phyloP scores from a whole-genome alignment of 352 stramenopile genomes.

The Pythium apleroticum region DNA sequence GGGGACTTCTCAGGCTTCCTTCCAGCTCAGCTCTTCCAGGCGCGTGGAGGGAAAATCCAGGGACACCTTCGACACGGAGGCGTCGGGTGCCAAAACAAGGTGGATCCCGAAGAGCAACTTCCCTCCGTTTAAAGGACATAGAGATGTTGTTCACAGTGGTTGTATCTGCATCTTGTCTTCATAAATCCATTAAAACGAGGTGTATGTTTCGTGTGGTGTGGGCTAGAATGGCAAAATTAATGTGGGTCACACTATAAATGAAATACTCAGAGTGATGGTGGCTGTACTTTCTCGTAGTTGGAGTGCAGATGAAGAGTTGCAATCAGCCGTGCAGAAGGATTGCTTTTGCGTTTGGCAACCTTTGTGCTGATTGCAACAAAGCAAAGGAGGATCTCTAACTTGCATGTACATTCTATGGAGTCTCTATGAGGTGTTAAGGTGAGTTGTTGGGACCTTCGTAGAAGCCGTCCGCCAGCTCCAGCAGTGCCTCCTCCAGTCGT shows the following conservation, averaged over 20 bases:
- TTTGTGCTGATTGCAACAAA: no score
- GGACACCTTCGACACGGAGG: neutral
- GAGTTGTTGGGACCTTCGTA: slow-evolving; percentile 24
- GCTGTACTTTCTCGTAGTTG: neutral
- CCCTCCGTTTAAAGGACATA: neutral
- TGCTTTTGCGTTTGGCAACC: no score
- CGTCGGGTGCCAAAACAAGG: neutral
- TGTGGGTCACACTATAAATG: slow-evolving; percentile 11
- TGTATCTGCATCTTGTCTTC: no score
- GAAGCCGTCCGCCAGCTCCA: slow-evolving; percentile 50
- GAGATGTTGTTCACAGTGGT: no score
- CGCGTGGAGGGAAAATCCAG: slow-evolving; percentile 4
- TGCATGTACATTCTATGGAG: neutral
- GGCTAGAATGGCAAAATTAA: neutral
- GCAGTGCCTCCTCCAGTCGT: slow-evolving; percentile 78
- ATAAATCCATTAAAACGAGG: neutral
- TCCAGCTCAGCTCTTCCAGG: neutral
- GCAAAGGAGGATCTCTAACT: no score
- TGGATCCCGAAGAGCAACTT: neutral
- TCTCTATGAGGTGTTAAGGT: slow-evolving; percentile 4
- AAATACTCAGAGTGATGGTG: neutral
- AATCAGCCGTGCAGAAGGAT: no score
- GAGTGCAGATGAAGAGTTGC: neutral
- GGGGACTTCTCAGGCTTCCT: neutral
- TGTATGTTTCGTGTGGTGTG: neutral